These are phyloP conservation scores for Russula sp. DNA, from an alignment of 768 basidiomycete species.

Conservation along the genomic window DNA sequence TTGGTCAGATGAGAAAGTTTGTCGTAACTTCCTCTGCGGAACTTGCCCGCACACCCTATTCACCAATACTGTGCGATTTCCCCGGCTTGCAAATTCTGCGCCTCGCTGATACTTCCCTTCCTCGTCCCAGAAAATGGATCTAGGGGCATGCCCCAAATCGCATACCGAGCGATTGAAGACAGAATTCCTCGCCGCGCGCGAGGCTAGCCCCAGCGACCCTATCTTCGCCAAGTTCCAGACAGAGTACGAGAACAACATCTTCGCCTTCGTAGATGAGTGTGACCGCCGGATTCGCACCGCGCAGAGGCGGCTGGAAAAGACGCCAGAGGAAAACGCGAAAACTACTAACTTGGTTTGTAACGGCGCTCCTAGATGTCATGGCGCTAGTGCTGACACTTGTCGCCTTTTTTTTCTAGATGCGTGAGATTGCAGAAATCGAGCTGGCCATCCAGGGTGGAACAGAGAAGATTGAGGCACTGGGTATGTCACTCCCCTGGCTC, in stretches of 20 bases:
- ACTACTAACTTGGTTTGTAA: slow-evolving; percentile 83
- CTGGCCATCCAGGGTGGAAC: slow-evolving; percentile 98
- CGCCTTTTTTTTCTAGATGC: slow-evolving; percentile 54
- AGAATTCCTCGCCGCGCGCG: slow-evolving; percentile 77
- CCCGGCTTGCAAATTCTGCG: background rate
- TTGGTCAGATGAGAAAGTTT: slow-evolving; percentile 96
- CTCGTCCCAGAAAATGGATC: slow-evolving; percentile 88
- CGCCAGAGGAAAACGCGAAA: slow-evolving; percentile 98
- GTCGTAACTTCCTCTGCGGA: slow-evolving; percentile 95
- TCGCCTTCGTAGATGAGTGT: slow-evolving; percentile 96
- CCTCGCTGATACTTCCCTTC: background rate
- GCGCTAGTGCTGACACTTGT: background rate
- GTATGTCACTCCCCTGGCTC: slow-evolving; percentile 37
- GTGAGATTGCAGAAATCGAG: slow-evolving; percentile 99
- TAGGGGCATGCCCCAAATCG: slow-evolving; percentile 94
- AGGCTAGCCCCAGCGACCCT: slow-evolving; percentile 71
- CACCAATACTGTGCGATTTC: slow-evolving; percentile 82
- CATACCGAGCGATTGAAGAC: slow-evolving; percentile 92
- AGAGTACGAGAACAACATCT: slow-evolving; percentile 95
- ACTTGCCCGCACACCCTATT: slow-evolving; percentile 98
- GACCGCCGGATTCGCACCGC: slow-evolving; percentile 92
- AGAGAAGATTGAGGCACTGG: slow-evolving; percentile 93
- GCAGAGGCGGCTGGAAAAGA: slow-evolving; percentile 95
- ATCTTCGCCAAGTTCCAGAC: slow-evolving; percentile 82
- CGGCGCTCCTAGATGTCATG: background rate